phyloP scores from a whole-genome alignment of 352 stramenopile genomes.

The Globisporangium cederbergense region DNA sequence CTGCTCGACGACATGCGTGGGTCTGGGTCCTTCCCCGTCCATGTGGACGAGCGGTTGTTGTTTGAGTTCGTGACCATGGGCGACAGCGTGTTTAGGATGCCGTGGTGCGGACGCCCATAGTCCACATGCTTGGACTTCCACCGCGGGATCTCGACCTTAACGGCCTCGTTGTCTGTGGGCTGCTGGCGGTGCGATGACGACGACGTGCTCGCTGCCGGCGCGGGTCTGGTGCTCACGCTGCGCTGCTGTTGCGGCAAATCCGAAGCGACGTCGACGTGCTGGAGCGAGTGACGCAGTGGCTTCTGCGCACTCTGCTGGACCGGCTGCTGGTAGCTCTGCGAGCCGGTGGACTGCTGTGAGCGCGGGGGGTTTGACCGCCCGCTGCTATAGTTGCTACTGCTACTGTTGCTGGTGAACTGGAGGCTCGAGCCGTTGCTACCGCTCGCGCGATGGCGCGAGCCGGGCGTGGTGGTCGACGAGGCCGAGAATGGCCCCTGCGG shows the following conservation, averaged over 20 bases:
- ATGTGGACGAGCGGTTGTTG: constrained; percentile 37
- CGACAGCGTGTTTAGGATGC: constrained; percentile 29
- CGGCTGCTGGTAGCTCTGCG: constrained; percentile 30
- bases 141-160: constrained; percentile 69
- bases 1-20: constrained; percentile 7
- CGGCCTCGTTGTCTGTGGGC: constrained; percentile 42
- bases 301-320: constrained; percentile 26
- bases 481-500: constrained; percentile 8
- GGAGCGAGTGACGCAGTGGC: constrained; percentile 47
- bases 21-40: constrained; percentile 49
- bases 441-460: constrained; percentile 12
- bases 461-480: constrained; percentile 5
- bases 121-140: constrained; percentile 63
- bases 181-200: constrained; percentile 14
- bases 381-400: constrained; percentile 1
- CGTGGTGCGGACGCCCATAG: constrained; percentile 22
- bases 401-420: constrained; percentile 6
- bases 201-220: constrained; percentile 1
- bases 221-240: constrained; percentile 5
- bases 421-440: constrained; percentile 10
- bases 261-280: constrained; percentile 31
- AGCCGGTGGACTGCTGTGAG: constrained; percentile 8
- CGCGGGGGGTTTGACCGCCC: neutral
- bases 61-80: constrained; percentile 21
- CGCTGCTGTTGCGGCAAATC: constrained; percentile 5